phyloP scores from a whole-genome alignment of 495 filamentous ascomycete species.

The Aspergillus diversus region DNA sequence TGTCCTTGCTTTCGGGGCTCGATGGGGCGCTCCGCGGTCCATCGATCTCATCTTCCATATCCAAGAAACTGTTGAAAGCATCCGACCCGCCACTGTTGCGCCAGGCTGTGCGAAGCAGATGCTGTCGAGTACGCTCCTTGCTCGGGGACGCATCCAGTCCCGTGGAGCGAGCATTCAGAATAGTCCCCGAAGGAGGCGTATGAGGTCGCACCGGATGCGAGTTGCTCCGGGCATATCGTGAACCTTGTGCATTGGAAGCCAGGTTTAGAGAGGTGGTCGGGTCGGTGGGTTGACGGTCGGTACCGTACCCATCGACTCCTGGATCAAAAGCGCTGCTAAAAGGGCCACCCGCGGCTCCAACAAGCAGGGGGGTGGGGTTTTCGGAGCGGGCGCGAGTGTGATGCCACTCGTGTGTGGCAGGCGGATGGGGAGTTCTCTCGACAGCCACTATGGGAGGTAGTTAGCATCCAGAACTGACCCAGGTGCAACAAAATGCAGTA shows the following conservation, averaged over 20 bases:
- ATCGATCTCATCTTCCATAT: conserved; percentile 52
- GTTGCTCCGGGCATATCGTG: conserved; percentile 51
- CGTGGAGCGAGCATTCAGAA: conserved; percentile 35
- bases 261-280: conserved; percentile 34
- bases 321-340: conserved; percentile 34
- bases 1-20: conserved; percentile 40
- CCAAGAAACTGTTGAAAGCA: conserved; percentile 49
- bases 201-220: conserved; percentile 50
- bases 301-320: conserved; percentile 44
- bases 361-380: conserved; percentile 32
- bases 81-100: conserved; percentile 47
- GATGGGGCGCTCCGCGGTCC: conserved; percentile 35
- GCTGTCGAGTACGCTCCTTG: conserved; percentile 38
- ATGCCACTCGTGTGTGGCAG: conserved; percentile 34
- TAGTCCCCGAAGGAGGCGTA: conserved; percentile 42
- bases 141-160: conserved; percentile 31
- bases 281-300: conserved; percentile 42
- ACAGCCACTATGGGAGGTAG: conserved; percentile 21
- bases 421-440: conserved; percentile 26
- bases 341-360: conserved; percentile 45
- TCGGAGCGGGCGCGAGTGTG: conserved; percentile 45
- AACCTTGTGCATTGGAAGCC: conserved; percentile 38
- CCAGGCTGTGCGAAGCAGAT: conserved; percentile 44
- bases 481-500: conserved; percentile 12
- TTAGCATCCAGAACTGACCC: conserved; percentile 21